phyloP scores from a whole-genome alignment of 176 grass and related monocot species.

The Miscanthus lutarioriparius region DNA sequence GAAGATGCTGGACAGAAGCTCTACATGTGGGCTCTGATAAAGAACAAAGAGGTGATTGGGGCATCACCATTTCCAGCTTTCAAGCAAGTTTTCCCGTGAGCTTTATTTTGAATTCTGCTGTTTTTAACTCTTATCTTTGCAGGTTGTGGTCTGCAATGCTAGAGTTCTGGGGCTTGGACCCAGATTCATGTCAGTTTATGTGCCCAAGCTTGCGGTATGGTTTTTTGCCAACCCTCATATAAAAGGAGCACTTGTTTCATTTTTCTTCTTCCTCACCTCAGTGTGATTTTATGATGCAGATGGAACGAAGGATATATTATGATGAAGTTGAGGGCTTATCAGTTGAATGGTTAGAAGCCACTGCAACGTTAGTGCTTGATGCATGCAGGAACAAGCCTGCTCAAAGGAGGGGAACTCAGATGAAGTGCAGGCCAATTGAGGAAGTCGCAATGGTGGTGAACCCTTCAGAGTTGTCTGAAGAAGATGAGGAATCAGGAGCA shows the following conservation, averaged over 20 bases:
- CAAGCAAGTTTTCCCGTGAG: background rate
- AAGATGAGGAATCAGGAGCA: constrained; percentile 41
- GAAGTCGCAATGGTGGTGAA: constrained; percentile 74
- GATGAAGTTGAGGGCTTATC: constrained; percentile 79
- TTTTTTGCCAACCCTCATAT: constrained; percentile 23
- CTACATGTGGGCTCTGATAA: constrained; percentile 88
- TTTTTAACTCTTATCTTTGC: constrained; percentile 32
- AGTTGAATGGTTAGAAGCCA: constrained; percentile 85
- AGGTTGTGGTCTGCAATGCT: constrained; percentile 66
- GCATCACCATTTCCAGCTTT: constrained; percentile 19
- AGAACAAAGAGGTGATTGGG: constrained; percentile 71
- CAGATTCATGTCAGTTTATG: constrained; percentile 91
- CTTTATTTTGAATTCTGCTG: constrained; percentile 28
- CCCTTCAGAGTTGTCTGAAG: constrained; percentile 56
- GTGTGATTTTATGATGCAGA: constrained; percentile 52
- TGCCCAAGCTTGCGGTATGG: constrained; percentile 78
- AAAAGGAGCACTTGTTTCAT: background rate
- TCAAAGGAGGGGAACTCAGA: constrained; percentile 51
- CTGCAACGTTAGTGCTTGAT: constrained; percentile 77
- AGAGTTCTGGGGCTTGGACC: constrained; percentile 91
- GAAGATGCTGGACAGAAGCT: constrained; percentile 87
- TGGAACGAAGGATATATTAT: constrained; percentile 91
- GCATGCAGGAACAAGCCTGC: constrained; percentile 47
- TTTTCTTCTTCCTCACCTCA: constrained; percentile 5
- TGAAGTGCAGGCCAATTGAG: constrained; percentile 61